Conservation (phyloP, 768 basidiomycete species). For the Paxillus involutus region DNA sequence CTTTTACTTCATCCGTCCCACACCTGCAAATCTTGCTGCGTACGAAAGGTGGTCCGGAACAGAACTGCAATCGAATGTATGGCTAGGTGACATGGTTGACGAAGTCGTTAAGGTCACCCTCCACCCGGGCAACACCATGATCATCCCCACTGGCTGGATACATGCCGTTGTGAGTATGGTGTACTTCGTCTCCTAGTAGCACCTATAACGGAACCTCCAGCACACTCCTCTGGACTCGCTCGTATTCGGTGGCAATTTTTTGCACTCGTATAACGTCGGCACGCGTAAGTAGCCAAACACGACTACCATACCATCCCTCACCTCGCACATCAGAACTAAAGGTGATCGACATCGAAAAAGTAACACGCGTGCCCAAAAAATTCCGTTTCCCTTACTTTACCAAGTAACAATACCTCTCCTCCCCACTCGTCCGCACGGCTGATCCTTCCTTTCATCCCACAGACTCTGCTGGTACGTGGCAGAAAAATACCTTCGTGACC, state of each 20-base stretch:
- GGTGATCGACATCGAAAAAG: constrained; percentile 88
- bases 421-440: constrained; percentile 9
- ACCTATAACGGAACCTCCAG: constrained; percentile 37
- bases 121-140: constrained; percentile 81
- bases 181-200: background rate
- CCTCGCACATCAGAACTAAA: constrained; percentile 61
- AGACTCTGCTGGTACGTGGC: constrained; percentile 92
- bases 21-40: constrained; percentile 77
- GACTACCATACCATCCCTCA: constrained; percentile 10
- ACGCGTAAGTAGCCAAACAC: constrained; percentile 59
- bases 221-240: constrained; percentile 90
- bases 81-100: constrained; percentile 93
- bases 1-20: constrained; percentile 95
- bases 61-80: constrained; percentile 82
- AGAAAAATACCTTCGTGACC: constrained; percentile 73
- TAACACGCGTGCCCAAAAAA: constrained; percentile 90
- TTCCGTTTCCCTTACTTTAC: constrained; percentile 85
- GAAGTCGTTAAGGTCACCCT: constrained; percentile 86
- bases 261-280: constrained; percentile 87
- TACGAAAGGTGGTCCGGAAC: constrained; percentile 95
- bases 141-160: constrained; percentile 96
- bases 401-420: constrained; percentile 45
- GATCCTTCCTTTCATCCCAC: constrained; percentile 2
- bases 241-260: constrained; percentile 96
- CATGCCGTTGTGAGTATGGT: constrained; percentile 81